Base-by-base conservation (phyloP, 345 rosid species). In the Camelina sativa region DNA sequence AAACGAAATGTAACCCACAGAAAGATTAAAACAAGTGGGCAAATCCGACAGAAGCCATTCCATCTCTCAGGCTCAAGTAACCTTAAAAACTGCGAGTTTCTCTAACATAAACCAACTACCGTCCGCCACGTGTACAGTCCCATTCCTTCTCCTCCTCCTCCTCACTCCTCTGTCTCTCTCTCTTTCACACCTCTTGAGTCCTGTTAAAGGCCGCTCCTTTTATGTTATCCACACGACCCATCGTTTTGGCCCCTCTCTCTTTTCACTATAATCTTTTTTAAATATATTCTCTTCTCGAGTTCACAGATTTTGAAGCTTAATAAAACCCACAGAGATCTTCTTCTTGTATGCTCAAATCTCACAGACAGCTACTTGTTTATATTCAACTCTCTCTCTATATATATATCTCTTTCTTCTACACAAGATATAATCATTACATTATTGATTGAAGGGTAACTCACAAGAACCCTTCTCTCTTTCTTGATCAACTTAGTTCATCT, bases 91-190 rank as follows among this genome's bases (percentile, higher is more conserved):
- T 50, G 41, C 64, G 52, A 72, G 51, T 59, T 59, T 52, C 64
- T 43, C 58, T 23, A 50, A 43, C 37, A 0, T 2, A 7, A 50
- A 60, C 77, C 73, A 72, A 78, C 2, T 0, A 60, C 0, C 9
- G 1, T 17, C 16, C 1, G 3, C 64, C 81, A 89, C 86, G 86
- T 91, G 15, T 82, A 76, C 3, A 83, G 80, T 19, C 88, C 86
- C 52, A 82, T 83, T 86, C 88, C 30, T 23, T 23, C 25, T 28
- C 30, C 30, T 28, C 30, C 30, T 28, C 30, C 64, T 86, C 92
- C 7, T 37, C 47, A 20, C 28, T 38, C 43, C 43, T 38, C 11
- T 50, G 19, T 20, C 55, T 43, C 47, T 43, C 6, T 25, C 80
- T 77, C 30, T 12, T 77, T 22, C 54, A 4, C 67, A 43, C 57